These are phyloP conservation scores for Hanseniaspora opuntiae DNA, from an alignment of 805 yeast species.

Conservation along the genomic window DNA sequence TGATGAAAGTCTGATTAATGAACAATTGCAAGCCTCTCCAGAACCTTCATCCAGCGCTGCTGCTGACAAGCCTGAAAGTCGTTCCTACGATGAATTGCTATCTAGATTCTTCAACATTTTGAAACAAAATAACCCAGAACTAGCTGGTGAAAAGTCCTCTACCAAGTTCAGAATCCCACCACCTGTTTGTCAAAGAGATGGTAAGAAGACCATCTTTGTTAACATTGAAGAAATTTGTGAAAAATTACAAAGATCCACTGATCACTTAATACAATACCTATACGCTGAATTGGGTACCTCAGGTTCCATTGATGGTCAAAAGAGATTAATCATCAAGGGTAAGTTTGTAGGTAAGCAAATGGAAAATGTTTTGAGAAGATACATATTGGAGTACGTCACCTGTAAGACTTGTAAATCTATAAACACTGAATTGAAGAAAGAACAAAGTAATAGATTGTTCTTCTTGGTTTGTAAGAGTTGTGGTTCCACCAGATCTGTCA, in stretches of 20 bases:
- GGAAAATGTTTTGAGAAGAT: constrained; percentile 91
- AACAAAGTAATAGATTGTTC: constrained; percentile 88
- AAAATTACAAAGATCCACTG: constrained; percentile 90
- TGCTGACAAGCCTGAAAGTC: constrained; percentile 21
- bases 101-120: constrained; percentile 75
- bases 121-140: constrained; percentile 90
- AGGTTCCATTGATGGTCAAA: constrained; percentile 96
- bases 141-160: constrained; percentile 91
- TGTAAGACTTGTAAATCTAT: constrained; percentile 98
- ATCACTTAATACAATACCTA: constrained; percentile 88
- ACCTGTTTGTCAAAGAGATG: constrained; percentile 93
- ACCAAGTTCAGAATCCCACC: constrained; percentile 94
- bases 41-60: constrained; percentile 13
- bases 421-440: constrained; percentile 91
- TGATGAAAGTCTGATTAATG: constrained; percentile 33
- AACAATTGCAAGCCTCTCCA: constrained; percentile 20
- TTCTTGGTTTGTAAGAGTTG: constrained; percentile 96
- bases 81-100: constrained; percentile 53
- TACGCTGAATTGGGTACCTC: constrained; percentile 99
- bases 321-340: constrained; percentile 94
- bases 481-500: constrained; percentile 93
- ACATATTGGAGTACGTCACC: constrained; percentile 91
- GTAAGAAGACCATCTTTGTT: constrained; percentile 92
- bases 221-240: constrained; percentile 90
- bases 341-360: constrained; percentile 95